phyloP scores from a whole-genome alignment of 345 rosid species.

The Ailanthus altissimus region DNA sequence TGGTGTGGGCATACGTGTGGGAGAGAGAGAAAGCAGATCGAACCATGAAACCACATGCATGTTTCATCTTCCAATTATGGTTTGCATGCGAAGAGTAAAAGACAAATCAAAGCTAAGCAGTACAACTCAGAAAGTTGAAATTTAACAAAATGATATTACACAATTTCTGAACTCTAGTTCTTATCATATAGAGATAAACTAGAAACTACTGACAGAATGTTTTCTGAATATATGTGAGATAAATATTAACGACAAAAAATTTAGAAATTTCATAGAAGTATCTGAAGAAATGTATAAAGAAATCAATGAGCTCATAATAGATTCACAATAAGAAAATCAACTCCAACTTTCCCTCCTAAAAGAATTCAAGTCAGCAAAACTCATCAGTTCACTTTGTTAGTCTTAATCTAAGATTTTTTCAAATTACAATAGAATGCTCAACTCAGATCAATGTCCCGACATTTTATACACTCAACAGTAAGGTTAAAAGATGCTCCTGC shows the following conservation, averaged over 20 bases:
- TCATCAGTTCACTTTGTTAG: slow-evolving; percentile 27
- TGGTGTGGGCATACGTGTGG: neutral
- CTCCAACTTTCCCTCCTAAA: slow-evolving; percentile 22
- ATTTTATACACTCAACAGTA: neutral
- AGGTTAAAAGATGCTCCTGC: slow-evolving; percentile 14
- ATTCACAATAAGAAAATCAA: slow-evolving; percentile 22
- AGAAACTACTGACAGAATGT: neutral
- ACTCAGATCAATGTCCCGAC: slow-evolving; percentile 26
- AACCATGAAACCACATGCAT: slow-evolving; percentile 7
- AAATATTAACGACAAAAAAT: neutral
- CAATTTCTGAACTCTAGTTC: neutral
- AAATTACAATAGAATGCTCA: slow-evolving; percentile 28
- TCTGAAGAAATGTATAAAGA: neutral
- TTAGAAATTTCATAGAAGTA: neutral
- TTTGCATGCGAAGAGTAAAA: too few relatives aligned
- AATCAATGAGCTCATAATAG: slow-evolving; percentile 8
- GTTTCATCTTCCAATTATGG: too few relatives aligned
- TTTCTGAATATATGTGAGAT: neutral
- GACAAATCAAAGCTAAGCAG: neutral
- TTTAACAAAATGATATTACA: neutral
- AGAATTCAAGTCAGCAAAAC: slow-evolving; percentile 27
- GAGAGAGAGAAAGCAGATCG: neutral
- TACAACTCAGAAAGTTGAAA: neutral
- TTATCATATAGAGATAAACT: neutral
- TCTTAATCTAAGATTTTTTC: slow-evolving; percentile 26